Percentiles rank a stretch among this genome's conserved stretches.
Evolutionary conservation across 2,329 filamentous ascomycete genomes (phyloP).

Genomic region (Penicillium sp.): DNA sequence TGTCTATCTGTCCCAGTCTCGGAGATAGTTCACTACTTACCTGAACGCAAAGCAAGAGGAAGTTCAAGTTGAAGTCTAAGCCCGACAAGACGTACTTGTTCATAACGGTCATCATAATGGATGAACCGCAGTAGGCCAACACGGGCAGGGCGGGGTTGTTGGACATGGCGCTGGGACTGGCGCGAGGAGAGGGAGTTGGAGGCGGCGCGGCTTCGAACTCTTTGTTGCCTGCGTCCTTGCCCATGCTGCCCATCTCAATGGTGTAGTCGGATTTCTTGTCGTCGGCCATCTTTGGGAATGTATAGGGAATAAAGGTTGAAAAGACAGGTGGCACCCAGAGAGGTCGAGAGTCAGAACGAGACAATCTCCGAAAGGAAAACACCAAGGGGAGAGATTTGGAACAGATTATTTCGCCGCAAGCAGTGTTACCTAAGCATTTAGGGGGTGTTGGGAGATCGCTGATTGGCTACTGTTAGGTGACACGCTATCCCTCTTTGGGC

Average conservation of each 20-base stretch:
- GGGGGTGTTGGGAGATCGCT: slow-evolving; percentile 9
- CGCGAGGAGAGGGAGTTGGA: slow-evolving; percentile 37
- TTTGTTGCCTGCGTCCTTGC: slow-evolving; percentile 50
- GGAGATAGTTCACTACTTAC: slow-evolving; percentile 55
- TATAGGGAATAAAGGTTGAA: slow-evolving; percentile 6
- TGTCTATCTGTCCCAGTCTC: too few species aligned
- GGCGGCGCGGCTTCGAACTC: slow-evolving; percentile 44
- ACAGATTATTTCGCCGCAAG: slow-evolving; percentile 15
- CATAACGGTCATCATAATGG: slow-evolving; percentile 99
- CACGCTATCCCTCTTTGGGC: neutral
- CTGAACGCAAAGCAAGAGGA: slow-evolving; percentile 90
- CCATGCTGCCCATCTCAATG: slow-evolving; percentile 66
- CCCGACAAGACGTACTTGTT: slow-evolving; percentile 99
- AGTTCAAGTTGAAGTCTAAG: slow-evolving; percentile 89
- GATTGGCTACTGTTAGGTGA: neutral
- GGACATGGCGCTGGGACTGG: slow-evolving; percentile 51
- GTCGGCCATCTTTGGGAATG: slow-evolving; percentile 67
- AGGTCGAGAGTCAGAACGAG: slow-evolving; percentile 1
- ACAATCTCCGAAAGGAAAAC: slow-evolving; percentile 4
- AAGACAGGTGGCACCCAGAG: slow-evolving; percentile 5
- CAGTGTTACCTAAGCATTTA: slow-evolving; percentile 10
- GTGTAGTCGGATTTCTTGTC: slow-evolving; percentile 83
- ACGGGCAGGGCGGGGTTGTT: slow-evolving; percentile 81
- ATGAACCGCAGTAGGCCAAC: slow-evolving; percentile 86
- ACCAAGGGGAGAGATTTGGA: slow-evolving; percentile 3